Conservation (phyloP, 371 early-diverging fungal genomes). For the Actinomucor elegans region DNA sequence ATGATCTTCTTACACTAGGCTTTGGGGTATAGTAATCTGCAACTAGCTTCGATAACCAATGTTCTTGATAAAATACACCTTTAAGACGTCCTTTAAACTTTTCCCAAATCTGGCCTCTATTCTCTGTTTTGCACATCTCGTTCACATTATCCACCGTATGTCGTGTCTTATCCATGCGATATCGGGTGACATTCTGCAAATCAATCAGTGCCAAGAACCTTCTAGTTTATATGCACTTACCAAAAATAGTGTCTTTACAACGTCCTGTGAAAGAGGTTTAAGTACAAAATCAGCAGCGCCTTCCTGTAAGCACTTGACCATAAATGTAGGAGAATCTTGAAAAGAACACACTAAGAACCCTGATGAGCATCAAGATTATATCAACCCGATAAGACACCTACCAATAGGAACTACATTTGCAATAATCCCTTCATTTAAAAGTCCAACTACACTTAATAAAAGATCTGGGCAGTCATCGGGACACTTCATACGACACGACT, state of each 20-base stretch:
- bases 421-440: conserved; percentile 9
- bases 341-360: conserved; percentile 33
- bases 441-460: conserved; percentile 10
- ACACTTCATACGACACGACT: conserved; percentile 1
- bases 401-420: conserved; percentile 21
- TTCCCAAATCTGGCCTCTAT: conserved; percentile 30
- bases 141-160: neutral
- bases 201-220: too few species aligned
- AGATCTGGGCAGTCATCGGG: conserved; percentile 22
- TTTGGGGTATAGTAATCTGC: conserved; percentile 43
- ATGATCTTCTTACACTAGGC: conserved; percentile 17
- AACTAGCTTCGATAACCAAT: conserved; percentile 32
- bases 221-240: conserved; percentile 24
- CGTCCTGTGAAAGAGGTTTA: conserved; percentile 51
- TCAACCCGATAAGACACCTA: too few species aligned
- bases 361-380: too few species aligned
- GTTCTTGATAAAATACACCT: conserved; percentile 33
- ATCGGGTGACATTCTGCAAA: conserved; percentile 29
- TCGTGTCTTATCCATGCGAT: conserved; percentile 8
- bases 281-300: conserved; percentile 62
- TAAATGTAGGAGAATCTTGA: conserved; percentile 33
- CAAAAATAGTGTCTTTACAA: conserved; percentile 54
- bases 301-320: conserved; percentile 45
- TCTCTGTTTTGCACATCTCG: neutral
- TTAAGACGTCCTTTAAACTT: conserved; percentile 36